phyloP scores from a whole-genome alignment of 495 filamentous ascomycete species.

The Collariella sp. region DNA sequence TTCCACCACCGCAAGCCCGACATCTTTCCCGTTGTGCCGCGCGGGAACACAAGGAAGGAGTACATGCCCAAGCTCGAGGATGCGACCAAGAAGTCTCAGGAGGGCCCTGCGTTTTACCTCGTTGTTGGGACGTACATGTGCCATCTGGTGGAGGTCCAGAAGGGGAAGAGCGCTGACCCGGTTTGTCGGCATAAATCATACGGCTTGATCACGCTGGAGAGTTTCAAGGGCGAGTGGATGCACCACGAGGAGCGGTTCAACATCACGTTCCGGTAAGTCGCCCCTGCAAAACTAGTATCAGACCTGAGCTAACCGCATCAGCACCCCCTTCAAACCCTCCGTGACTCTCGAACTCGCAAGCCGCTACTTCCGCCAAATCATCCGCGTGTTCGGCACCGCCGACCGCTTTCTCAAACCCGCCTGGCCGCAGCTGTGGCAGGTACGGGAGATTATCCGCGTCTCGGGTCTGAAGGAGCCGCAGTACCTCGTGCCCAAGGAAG shows the following conservation, averaged over 20 bases:
- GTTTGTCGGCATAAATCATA: slow-evolving; percentile 40
- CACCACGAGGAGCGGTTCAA: slow-evolving; percentile 77
- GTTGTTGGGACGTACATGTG: slow-evolving; percentile 77
- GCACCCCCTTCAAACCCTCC: slow-evolving; percentile 55
- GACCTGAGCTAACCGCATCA: slow-evolving; percentile 18
- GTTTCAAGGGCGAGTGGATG: slow-evolving; percentile 24
- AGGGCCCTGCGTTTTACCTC: slow-evolving; percentile 78
- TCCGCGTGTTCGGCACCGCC: slow-evolving; percentile 59
- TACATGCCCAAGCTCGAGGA: slow-evolving; percentile 41
- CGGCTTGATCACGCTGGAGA: slow-evolving; percentile 68
- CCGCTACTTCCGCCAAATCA: slow-evolving; percentile 65
- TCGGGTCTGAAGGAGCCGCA: slow-evolving; percentile 49
- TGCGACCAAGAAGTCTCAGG: slow-evolving; percentile 51
- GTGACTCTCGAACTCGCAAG: slow-evolving; percentile 70
- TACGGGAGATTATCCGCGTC: slow-evolving; percentile 55
- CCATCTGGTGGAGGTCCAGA: slow-evolving; percentile 59
- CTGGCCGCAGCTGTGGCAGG: slow-evolving; percentile 66
- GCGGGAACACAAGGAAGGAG: slow-evolving; percentile 44
- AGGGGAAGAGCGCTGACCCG: slow-evolving; percentile 44
- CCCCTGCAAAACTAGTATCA: background rate
- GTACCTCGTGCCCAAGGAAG: slow-evolving; percentile 52
- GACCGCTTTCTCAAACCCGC: slow-evolving; percentile 74
- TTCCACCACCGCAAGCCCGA: slow-evolving; percentile 63
- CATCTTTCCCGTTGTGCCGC: slow-evolving; percentile 78
- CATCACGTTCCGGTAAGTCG: slow-evolving; percentile 64